Conservation (phyloP, 257 asterid genomes). For the Rubia yunnanensis region DNA sequence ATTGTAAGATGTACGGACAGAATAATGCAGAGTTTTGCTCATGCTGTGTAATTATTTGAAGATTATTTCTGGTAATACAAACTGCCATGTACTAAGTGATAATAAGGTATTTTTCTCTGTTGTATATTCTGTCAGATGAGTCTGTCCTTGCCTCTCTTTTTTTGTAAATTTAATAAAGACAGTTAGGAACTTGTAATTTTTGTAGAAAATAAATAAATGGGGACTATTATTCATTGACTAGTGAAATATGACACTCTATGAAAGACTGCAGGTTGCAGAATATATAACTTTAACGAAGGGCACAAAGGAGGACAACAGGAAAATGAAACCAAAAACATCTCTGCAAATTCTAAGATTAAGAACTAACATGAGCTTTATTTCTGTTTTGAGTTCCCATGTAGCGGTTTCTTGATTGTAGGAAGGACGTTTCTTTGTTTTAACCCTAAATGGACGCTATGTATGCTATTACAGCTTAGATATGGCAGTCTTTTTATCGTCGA, state of each 20-base stretch:
- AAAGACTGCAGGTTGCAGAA: background rate
- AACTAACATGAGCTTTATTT: background rate
- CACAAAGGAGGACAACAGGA: background rate
- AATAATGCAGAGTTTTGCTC: background rate
- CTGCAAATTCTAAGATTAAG: background rate
- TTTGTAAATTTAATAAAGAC: too few relatives aligned
- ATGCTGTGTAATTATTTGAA: background rate
- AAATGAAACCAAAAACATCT: background rate
- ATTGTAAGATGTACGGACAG: slow-evolving; percentile 6
- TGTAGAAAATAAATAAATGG: background rate
- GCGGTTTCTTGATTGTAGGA: background rate
- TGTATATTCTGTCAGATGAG: background rate
- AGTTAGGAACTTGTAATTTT: too few relatives aligned
- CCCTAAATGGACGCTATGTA: background rate
- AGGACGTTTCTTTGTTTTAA: background rate
- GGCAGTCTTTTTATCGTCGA: slow-evolving; percentile 30
- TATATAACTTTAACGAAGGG: background rate
- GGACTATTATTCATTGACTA: background rate
- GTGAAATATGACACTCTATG: background rate
- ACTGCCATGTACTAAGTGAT: background rate
- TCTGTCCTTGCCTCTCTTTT: background rate
- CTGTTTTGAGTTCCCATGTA: background rate
- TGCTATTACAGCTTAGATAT: slow-evolving; percentile 49
- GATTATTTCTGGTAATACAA: background rate
- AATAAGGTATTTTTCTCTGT: background rate